Conservation (phyloP, 2,329 filamentous ascomycete genomes). For the Aspergillus proliferans region DNA sequence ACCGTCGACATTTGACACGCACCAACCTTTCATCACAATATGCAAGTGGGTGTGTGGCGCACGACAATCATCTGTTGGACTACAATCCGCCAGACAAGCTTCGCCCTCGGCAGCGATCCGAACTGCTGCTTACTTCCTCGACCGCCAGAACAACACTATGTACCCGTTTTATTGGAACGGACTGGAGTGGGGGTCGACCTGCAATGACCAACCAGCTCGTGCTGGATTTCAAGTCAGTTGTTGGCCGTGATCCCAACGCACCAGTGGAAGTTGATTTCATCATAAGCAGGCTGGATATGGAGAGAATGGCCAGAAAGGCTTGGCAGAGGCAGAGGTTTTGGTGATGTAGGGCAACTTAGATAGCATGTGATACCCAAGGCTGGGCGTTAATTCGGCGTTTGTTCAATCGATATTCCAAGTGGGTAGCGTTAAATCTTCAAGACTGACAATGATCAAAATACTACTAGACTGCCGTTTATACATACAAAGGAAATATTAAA, state of each 20-base stretch:
- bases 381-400: too few species aligned
- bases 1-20: background rate
- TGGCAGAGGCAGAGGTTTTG: background rate
- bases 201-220: background rate
- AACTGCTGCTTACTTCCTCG: background rate
- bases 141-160: background rate
- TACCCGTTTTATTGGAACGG: background rate
- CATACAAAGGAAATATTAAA: constrained; percentile 5
- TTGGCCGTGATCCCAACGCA: background rate
- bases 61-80: background rate
- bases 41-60: background rate
- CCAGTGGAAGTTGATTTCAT: background rate
- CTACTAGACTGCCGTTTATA: constrained; percentile 9
- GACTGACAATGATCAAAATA: too few species aligned
- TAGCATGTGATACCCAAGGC: too few species aligned
- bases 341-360: background rate
- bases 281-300: background rate
- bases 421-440: too few species aligned
- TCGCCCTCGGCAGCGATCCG: background rate
- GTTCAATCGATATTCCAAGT: too few species aligned
- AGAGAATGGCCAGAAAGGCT: background rate
- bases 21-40: background rate
- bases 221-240: background rate
- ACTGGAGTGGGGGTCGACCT: background rate
- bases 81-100: background rate